Evolutionary conservation across 176 grass and related monocot genomes (phyloP), one percentile per base, ranked within the genome.

Genomic region (Juncus effusus): DNA sequence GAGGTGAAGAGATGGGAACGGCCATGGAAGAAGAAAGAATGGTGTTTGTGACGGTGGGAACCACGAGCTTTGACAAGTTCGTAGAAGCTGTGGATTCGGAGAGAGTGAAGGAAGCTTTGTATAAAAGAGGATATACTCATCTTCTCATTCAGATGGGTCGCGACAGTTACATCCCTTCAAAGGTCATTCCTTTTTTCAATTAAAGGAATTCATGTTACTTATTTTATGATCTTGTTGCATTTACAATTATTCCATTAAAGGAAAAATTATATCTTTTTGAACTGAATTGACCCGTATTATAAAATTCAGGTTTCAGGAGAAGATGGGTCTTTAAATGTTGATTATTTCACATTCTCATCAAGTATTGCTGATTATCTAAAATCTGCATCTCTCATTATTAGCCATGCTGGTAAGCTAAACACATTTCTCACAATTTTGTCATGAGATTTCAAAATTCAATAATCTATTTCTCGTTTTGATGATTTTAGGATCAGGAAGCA

Each of bases 341-440:
- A 83, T 63, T 82, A 88, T 73, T 96, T 96, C 70, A 85, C 87
- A 10, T 96, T 96, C 84, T 96, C 87, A 56, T 74, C 82, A 60
- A 91, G 70, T 58, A 86, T 91, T 63, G 87, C 84, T 70, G 79
- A 96, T 36, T 72, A 79, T 54, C 78, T 96, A 40, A 74, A 72
- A 80, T 78, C 67, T 3, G 79, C 92, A 61, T 96, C 82, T 35
- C 75, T 96, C 58, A 75, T 96, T 61, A 83, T 96, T 52, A 96
- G 91, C 57, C 91, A 96, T 77, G 91, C 91, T 82, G 91, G 87
- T 86, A 65, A 79, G 8, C 40, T 28, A 28, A 28, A 28, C 19
- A 28, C 19, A 28, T 28, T 28, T 28, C 19, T 28, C 19, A 28
- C 19, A 28, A 28, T 28, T 28, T 28, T 28, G 19, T 28, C 19